These are phyloP conservation scores for Sphaerulina vaccinii DNA, from an alignment of 2,329 filamentous ascomycete species.

Conservation along the genomic window DNA sequence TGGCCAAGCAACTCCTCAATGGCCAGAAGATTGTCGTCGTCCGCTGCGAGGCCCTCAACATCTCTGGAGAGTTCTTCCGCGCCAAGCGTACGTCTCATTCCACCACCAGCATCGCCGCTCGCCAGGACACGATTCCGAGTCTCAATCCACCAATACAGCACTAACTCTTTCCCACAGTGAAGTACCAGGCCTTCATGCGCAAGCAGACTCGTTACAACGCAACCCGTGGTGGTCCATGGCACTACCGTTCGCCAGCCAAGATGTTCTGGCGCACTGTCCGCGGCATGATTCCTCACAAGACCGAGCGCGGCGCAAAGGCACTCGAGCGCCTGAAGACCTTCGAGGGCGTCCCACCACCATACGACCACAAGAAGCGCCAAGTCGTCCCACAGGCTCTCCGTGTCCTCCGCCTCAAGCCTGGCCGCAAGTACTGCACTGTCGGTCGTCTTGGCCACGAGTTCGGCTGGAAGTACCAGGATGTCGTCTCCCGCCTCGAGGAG, in stretches of 20 bases:
- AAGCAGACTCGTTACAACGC: slow-evolving; percentile 99
- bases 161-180: slow-evolving; percentile 64
- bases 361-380: slow-evolving; percentile 99
- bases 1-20: slow-evolving; percentile 98
- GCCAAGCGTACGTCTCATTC: slow-evolving; percentile 85
- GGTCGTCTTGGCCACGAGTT: slow-evolving; percentile 98
- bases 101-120: slow-evolving; percentile 7
- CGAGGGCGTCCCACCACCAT: slow-evolving; percentile 97
- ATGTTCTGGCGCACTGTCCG: slow-evolving; percentile 99
- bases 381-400: slow-evolving; percentile 98
- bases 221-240: slow-evolving; percentile 98
- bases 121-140: neutral
- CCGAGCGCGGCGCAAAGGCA: slow-evolving; percentile 90
- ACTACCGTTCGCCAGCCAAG: slow-evolving; percentile 98
- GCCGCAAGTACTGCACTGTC: slow-evolving; percentile 99
- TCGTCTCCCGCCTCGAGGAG: slow-evolving; percentile 97
- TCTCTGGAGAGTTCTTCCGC: slow-evolving; percentile 99
- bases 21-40: slow-evolving; percentile 99
- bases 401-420: slow-evolving; percentile 94
- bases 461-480: slow-evolving; percentile 99
- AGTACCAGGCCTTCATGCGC: slow-evolving; percentile 99
- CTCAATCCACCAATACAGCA: too few species aligned
- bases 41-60: slow-evolving; percentile 98
- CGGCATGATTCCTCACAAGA: slow-evolving; percentile 99
- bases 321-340: slow-evolving; percentile 99